These are phyloP conservation scores for Kwoniella sp. DNA, from an alignment of 768 basidiomycete species.

Conservation along the genomic window DNA sequence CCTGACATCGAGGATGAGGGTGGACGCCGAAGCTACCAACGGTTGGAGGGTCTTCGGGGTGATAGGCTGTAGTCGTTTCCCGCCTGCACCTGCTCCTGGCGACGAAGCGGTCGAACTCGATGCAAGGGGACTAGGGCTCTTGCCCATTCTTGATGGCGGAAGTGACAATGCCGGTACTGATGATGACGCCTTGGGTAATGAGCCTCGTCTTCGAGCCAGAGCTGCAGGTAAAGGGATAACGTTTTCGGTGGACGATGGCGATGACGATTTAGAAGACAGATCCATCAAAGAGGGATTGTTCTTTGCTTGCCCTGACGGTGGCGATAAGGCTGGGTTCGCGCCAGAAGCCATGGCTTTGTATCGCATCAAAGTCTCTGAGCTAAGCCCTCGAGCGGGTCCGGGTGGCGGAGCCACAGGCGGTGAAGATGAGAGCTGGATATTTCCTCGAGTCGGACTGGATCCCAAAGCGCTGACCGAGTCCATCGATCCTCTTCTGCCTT, in stretches of 20 bases:
- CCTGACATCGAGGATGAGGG: slow-evolving; percentile 83
- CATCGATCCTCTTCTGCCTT: slow-evolving; percentile 15
- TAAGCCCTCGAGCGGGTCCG: slow-evolving; percentile 24
- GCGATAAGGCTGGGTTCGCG: slow-evolving; percentile 1
- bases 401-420: slow-evolving; percentile 19
- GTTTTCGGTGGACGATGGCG: background rate
- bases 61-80: slow-evolving; percentile 30
- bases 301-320: slow-evolving; percentile 1
- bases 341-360: slow-evolving; percentile 30
- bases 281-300: background rate
- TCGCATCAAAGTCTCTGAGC: slow-evolving; percentile 32
- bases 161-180: slow-evolving; percentile 1
- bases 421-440: slow-evolving; percentile 1
- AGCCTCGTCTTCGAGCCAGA: slow-evolving; percentile 34
- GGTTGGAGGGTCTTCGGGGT: slow-evolving; percentile 15
- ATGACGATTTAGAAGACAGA: background rate
- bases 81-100: slow-evolving; percentile 3
- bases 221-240: slow-evolving; percentile 13
- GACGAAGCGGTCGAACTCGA: slow-evolving; percentile 21
- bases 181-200: slow-evolving; percentile 24
- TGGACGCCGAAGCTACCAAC: slow-evolving; percentile 25
- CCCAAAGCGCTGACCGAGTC: slow-evolving; percentile 13
- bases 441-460: slow-evolving; percentile 3
- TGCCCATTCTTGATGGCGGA: slow-evolving; percentile 14
- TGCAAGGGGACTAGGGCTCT: slow-evolving; percentile 30